Evolutionary conservation across 768 basidiomycete genomes (phyloP).

Genomic region (Mycena crocata): DNA sequence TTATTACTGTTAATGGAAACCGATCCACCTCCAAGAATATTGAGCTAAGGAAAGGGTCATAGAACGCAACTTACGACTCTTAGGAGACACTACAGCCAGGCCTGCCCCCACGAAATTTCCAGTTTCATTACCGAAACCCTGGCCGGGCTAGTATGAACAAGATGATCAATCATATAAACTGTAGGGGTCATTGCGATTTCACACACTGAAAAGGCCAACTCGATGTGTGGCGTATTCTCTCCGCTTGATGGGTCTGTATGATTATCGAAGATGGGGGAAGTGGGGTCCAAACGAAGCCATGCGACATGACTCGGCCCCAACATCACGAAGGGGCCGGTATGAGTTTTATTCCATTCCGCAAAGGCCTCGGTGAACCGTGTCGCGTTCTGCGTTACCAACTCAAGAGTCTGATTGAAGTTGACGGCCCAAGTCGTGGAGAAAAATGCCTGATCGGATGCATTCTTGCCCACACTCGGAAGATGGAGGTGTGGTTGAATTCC

Average conservation of each 20-base stretch:
- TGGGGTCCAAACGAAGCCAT: slow-evolving; percentile 41
- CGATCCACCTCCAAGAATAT: slow-evolving; percentile 35
- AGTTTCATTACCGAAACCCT: not conserved
- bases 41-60: not conserved
- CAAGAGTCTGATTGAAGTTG: not conserved
- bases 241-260: slow-evolving; percentile 48
- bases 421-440: slow-evolving; percentile 8
- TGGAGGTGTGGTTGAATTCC: slow-evolving; percentile 20
- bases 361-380: slow-evolving; percentile 17
- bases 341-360: slow-evolving; percentile 29
- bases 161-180: not conserved
- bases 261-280: slow-evolving; percentile 36
- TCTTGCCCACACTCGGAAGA: slow-evolving; percentile 30
- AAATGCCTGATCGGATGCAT: slow-evolving; percentile 22
- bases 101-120: slow-evolving; percentile 6
- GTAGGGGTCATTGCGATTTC: too few species aligned
- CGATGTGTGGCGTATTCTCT: slow-evolving; percentile 47
- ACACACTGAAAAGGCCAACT: slow-evolving; percentile 45
- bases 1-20: slow-evolving; percentile 48
- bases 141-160: not conserved
- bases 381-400: slow-evolving; percentile 3
- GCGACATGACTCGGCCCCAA: slow-evolving; percentile 38
- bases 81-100: slow-evolving; percentile 18
- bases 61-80: slow-evolving; percentile 34
- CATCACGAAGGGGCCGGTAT: slow-evolving; percentile 44